A percentile compares a stretch with the other conserved stretches of the same genome.
phyloP scores from a whole-genome alignment of 2,329 filamentous ascomycete genomes.

The Capronia coronata region DNA sequence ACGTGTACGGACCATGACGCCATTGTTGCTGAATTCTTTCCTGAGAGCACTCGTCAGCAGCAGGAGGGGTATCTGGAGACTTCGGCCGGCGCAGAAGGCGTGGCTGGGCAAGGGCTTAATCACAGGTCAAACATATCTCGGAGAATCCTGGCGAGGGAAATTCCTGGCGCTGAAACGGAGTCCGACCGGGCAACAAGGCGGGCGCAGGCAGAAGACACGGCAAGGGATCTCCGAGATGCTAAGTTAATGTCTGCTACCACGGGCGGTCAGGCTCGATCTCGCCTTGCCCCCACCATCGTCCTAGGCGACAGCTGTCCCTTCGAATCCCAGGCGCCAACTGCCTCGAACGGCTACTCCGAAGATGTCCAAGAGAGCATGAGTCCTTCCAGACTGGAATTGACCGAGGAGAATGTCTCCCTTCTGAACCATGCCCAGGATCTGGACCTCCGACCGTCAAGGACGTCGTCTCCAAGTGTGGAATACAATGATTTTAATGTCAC shows the following conservation, averaged over 20 bases:
- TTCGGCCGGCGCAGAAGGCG: constrained; percentile 23
- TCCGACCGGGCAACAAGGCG: constrained; percentile 42
- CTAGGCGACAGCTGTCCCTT: background rate
- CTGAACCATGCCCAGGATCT: constrained; percentile 29
- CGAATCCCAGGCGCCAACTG: background rate
- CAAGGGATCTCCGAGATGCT: constrained; percentile 48
- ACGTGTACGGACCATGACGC: constrained; percentile 22
- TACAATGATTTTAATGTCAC: background rate
- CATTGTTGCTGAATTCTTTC: constrained; percentile 21
- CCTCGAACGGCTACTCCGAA: background rate
- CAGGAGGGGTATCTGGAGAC: background rate
- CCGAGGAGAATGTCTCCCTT: constrained; percentile 50
- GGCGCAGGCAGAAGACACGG: constrained; percentile 51
- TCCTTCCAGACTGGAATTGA: constrained; percentile 33
- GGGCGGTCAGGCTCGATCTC: constrained; percentile 3
- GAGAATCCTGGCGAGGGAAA: constrained; percentile 29
- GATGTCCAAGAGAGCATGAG: background rate
- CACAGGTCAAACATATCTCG: constrained; percentile 28
- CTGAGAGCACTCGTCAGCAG: background rate
- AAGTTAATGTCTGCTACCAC: constrained; percentile 48
- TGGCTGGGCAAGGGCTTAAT: constrained; percentile 25
- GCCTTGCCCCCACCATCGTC: constrained; percentile 1
- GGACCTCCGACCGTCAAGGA: background rate
- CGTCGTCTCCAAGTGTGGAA: constrained; percentile 1
- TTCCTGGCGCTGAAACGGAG: constrained; percentile 31